Percentiles rank a stretch among this genome's conserved stretches.
Evolutionary conservation across 2,329 filamentous ascomycete genomes (phyloP).

Genomic region (Colletotrichum horii): DNA sequence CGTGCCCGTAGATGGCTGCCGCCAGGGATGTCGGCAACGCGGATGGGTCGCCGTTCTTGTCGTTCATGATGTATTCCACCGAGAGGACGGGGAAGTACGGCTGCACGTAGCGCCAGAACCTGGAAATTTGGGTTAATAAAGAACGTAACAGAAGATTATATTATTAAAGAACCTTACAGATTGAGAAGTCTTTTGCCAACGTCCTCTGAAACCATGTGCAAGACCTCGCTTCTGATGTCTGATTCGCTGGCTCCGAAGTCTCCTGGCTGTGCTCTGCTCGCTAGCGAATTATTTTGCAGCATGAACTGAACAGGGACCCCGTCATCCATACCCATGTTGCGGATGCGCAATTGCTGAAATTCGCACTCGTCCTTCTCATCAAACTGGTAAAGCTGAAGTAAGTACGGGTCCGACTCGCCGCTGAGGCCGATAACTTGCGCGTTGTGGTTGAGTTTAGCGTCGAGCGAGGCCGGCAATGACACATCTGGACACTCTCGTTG

Average conservation of each 20-base stretch:
- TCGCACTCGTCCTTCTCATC: conserved; percentile 4
- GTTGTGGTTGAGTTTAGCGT: not conserved
- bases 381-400: conserved; percentile 3
- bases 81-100: conserved; percentile 11
- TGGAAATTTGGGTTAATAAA: not conserved
- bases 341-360: conserved; percentile 7
- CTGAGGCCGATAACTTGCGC: conserved; percentile 12
- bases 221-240: not conserved
- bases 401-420: conserved; percentile 10
- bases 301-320: conserved; percentile 9
- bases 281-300: conserved; percentile 3
- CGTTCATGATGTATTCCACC: not conserved
- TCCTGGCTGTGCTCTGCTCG: conserved; percentile 3
- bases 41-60: not conserved
- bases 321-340: conserved; percentile 3
- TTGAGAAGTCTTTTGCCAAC: not conserved
- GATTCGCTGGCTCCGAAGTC: not conserved
- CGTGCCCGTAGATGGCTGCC: conserved; percentile 6
- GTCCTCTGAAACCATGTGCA: not conserved
- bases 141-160: too few relatives aligned
- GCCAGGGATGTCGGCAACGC: not conserved
- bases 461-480: not conserved
- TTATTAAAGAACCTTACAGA: too few relatives aligned
- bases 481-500: not conserved
- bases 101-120: conserved; percentile 11